phyloP scores from a whole-genome alignment of 129 eudicot species.

The Heracleum sosnowskyi region DNA sequence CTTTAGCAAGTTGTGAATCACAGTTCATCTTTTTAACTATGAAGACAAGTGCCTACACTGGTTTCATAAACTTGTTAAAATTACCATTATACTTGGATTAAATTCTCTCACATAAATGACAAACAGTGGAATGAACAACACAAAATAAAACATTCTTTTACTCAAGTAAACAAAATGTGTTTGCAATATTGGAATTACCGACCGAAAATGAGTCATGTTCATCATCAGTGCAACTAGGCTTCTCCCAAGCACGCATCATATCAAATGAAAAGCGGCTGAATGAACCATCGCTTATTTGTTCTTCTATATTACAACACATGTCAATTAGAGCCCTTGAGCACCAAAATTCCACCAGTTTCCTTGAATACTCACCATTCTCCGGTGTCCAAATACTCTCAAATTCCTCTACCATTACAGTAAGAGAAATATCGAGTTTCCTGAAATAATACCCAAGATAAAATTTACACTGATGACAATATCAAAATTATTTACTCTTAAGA shows the following conservation, averaged over 20 bases:
- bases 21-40: too few species aligned
- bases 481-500: too few species aligned
- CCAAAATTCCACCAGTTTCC: constrained; percentile 66
- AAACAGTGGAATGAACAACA: background rate
- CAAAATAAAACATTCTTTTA: background rate
- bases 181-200: background rate
- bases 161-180: background rate
- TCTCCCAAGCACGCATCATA: constrained; percentile 97
- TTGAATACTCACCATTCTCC: constrained; percentile 52
- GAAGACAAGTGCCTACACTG: too few species aligned
- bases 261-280: constrained; percentile 74
- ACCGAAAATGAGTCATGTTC: constrained; percentile 54
- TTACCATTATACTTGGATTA: background rate
- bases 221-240: constrained; percentile 42
- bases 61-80: background rate
- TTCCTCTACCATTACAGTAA: constrained; percentile 45
- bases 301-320: constrained; percentile 36
- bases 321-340: constrained; percentile 48
- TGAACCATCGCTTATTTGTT: constrained; percentile 42
- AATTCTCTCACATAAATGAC: background rate
- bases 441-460: background rate
- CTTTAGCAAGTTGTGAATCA: too few species aligned
- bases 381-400: constrained; percentile 53
- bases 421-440: constrained; percentile 49
- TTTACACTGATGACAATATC: too few species aligned